Base-by-base conservation (phyloP, 2,329 filamentous ascomycete genomes). In the Penicillium sp. region DNA sequence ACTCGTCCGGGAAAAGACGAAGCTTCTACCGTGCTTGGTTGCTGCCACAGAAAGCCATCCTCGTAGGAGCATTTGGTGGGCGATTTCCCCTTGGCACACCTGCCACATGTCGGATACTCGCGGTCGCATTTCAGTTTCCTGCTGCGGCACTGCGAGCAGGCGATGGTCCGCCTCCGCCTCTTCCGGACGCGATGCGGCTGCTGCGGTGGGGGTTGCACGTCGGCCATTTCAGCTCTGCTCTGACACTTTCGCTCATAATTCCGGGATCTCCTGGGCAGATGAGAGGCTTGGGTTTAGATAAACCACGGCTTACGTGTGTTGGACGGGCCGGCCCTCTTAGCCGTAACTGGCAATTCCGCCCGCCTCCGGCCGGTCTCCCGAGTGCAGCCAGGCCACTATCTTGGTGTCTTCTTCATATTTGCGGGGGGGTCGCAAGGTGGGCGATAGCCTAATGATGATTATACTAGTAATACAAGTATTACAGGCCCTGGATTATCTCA, bases 41-140 rank as follows among this genome's bases (percentile, higher is more conserved):
- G 75, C 64, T 77, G 76, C 75, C 75, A 76, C 41, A 77, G 56
- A 59, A 78, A 77, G 15, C 76, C 75, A 67, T 76, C 75, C 63
- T 79, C 76, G 61, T 79, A 79, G n/a, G 73, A 76, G 61, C 77
- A 79, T 56, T 73, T 71, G 48, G 62, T 68, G 30, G 74, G 73
- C 4, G 70, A 72, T 50, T 72, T 73, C 65, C 74, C 73, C 63
- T 79, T 79, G 45, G 71, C 62, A 60, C 78, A 80, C 19, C 78
- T 73, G 21, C 73, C 69, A 61, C 78, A 80, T 3, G 71, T 70
- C 9, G 78, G 78, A 70, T 77, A 79, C 38, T 75, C 74, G 41
- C 78, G 75, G 64, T 80, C 78, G 61, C 78, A 81, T 61, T 76
- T 78, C 38, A 80, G 67, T 64, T 81, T 81, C 50, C 78, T 70